A percentile compares a stretch with the other conserved stretches of the same genome.
Conservation (phyloP, 805 yeast genomes). For the Tetrapisispora iriomotensis region DNA sequence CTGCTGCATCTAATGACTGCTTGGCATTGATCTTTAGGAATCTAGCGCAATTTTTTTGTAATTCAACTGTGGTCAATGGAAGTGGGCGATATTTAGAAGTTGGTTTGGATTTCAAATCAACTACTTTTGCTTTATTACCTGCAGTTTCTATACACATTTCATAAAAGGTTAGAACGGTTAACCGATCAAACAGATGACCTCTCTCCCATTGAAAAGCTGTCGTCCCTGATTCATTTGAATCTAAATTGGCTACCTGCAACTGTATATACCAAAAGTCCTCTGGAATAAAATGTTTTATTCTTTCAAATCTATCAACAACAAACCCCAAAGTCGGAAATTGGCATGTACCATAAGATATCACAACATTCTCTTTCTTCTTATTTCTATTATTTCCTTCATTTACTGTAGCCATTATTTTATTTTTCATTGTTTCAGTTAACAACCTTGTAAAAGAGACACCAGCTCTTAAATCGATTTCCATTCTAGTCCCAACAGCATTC, state of each 20-base stretch:
- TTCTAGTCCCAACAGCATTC: constrained; percentile 76
- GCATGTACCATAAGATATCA: constrained; percentile 77
- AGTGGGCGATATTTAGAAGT: constrained; percentile 73
- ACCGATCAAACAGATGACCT: constrained; percentile 61
- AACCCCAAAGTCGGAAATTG: constrained; percentile 97
- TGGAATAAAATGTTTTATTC: constrained; percentile 59
- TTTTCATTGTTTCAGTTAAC: constrained; percentile 41
- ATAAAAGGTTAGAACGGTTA: constrained; percentile 52
- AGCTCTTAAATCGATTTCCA: constrained; percentile 78
- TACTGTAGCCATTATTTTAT: constrained; percentile 11
- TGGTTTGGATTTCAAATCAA: constrained; percentile 45
- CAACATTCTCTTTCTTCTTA: constrained; percentile 15
- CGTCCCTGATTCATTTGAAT: constrained; percentile 19
- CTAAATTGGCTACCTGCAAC: constrained; percentile 39
- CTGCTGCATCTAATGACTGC: constrained; percentile 68
- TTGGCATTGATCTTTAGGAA: constrained; percentile 73
- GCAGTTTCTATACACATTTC: constrained; percentile 49
- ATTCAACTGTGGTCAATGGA: constrained; percentile 88
- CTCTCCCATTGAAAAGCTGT: constrained; percentile 62
- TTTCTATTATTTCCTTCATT: constrained; percentile 3
- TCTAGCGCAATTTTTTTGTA: constrained; percentile 78
- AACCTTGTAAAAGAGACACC: constrained; percentile 86
- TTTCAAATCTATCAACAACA: constrained; percentile 80
- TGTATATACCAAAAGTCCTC: constrained; percentile 77
- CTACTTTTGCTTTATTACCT: constrained; percentile 41